Evolutionary conservation across 164 flowering plant genomes (phyloP), one percentile per base, ranked within the genome.

Genomic region (Houttuynia cordata): DNA sequence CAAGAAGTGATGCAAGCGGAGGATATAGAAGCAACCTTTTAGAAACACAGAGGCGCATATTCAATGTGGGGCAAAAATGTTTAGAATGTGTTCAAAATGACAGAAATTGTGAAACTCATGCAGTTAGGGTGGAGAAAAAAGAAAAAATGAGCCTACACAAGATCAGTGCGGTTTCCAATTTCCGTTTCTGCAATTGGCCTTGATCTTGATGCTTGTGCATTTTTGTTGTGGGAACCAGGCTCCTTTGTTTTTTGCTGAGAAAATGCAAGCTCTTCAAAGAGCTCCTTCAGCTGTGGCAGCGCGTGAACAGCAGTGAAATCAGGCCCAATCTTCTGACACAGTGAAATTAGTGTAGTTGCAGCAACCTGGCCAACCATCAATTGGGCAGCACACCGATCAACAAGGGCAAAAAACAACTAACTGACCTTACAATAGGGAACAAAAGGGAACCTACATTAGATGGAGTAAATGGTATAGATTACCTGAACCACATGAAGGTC

Each of bases 181-280:
- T 62, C 78, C 58, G 68, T 56, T 61, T 80, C 81, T 57, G 68
- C 82, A 52, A 76, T 77, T 51, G 61, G 51, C 68, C 71, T 82
- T 53, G 71, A 64, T 62, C 66, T 82, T 58, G 80, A 58, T 59
- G 60, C 54, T 71, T 70, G 76, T 58, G 64, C 39, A 67, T 59
- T 78, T 70, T 83, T 76, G 20, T 76, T 79, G 37, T 57, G 23
- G 34, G 78, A 73, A 68, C 71, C 73, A 66, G 84, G 70, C 9
- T 66, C 61, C 53, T 23, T 67, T 34, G 57, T 62, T 41, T 60
- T 69, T 64, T 80, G 84, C 65, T 76, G 86, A 71, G 97, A 83
- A 75, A 90, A 94, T 52, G 91, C 97, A 60, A 94, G 83, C 71
- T 88, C 96, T 75, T 86, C 87, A 70, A 94, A 94, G 41, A 94